A percentile compares a stretch with the other conserved stretches of the same genome.
Evolutionary conservation across 345 rosid genomes (phyloP).

Genomic region (Eucalyptus tenuipes): DNA sequence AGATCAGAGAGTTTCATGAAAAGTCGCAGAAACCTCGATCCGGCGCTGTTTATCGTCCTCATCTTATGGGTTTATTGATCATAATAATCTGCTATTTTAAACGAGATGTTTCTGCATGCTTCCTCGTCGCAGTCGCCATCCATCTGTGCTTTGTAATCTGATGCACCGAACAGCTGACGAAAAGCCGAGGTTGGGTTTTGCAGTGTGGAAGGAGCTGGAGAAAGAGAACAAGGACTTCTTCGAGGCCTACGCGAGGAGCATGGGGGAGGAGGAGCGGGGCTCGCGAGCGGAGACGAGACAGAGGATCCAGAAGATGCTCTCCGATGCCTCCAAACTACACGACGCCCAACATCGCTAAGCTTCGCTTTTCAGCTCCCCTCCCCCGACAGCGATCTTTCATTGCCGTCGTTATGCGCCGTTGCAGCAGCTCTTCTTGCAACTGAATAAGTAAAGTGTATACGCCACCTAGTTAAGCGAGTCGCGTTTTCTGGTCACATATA

Average conservation of each 20-base stretch:
- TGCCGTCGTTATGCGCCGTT: neutral
- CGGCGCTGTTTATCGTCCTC: neutral
- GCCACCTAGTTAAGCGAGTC: neutral
- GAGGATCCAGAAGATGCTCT: constrained; percentile 15
- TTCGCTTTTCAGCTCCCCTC: neutral
- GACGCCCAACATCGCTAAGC: neutral
- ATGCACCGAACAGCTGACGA: neutral
- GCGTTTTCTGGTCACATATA: neutral
- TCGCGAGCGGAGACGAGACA: constrained; percentile 19
- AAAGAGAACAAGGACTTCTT: constrained; percentile 89
- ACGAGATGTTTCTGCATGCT: neutral
- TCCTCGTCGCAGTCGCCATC: neutral
- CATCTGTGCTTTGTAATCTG: neutral
- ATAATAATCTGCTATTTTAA: neutral
- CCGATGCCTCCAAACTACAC: neutral
- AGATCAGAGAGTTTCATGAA: neutral
- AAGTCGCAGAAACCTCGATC: neutral
- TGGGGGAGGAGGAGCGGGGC: constrained; percentile 2
- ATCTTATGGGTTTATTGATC: neutral
- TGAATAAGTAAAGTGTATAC: neutral
- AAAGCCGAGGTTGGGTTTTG: neutral
- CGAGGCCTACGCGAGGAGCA: constrained; percentile 38
- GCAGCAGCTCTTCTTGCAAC: neutral
- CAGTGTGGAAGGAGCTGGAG: constrained; percentile 94
- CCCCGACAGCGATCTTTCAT: neutral